These are phyloP conservation scores for Fragaria ananassa DNA, from an alignment of 306 rosid species.

Conservation along the genomic window DNA sequence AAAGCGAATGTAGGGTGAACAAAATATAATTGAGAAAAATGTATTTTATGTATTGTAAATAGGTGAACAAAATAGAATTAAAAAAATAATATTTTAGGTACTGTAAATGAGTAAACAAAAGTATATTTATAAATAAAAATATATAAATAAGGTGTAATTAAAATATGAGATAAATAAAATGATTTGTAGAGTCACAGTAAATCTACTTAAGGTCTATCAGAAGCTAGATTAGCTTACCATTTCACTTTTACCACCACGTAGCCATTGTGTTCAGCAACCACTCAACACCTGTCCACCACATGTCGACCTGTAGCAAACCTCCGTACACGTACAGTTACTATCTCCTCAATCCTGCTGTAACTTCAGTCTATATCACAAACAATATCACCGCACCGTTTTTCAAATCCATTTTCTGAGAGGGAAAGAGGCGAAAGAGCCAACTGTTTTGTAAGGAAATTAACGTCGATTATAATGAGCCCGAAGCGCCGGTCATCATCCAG, in stretches of 20 bases:
- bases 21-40: too few species aligned
- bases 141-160: too few species aligned
- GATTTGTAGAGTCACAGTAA: fast-evolving
- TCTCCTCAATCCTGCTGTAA: background rate
- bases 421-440: background rate
- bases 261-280: background rate
- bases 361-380: background rate
- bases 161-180: too few species aligned
- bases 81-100: too few species aligned
- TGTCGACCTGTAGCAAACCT: constrained; percentile 16
- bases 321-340: background rate
- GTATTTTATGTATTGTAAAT: too few species aligned
- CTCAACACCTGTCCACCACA: constrained; percentile 37
- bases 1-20: too few species aligned
- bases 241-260: constrained; percentile 19
- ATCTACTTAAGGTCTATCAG: too few species aligned
- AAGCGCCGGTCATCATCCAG: constrained; percentile 30
- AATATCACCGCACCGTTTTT: background rate
- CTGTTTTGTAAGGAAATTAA: background rate
- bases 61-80: too few species aligned
- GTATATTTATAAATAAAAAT: too few species aligned
- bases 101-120: too few species aligned
- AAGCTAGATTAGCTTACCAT: background rate
- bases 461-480: constrained; percentile 34
- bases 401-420: background rate